A percentile compares a stretch with the other conserved stretches of the same genome.
These are phyloP conservation scores for Clathrus columnatus DNA, from an alignment of 768 basidiomycete genomes.

Conservation along the genomic window DNA sequence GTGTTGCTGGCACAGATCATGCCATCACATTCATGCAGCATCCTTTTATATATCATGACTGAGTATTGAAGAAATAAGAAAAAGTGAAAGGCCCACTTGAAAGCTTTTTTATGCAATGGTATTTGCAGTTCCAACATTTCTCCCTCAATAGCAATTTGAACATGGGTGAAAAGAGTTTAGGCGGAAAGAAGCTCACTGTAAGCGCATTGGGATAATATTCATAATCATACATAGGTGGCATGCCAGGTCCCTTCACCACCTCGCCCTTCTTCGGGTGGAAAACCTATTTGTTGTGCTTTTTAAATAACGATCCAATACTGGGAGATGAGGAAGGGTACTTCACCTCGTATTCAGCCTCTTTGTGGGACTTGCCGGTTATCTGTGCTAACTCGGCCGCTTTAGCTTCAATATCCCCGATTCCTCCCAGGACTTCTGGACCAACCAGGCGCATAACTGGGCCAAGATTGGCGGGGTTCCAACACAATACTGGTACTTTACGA, in stretches of 20 bases:
- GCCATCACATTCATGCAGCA: constrained; percentile 13
- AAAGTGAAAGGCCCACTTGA: neutral
- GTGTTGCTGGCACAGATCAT: constrained; percentile 11
- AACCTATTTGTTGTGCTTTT: neutral
- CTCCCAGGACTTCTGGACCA: neutral
- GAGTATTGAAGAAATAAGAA: neutral
- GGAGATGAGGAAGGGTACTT: neutral
- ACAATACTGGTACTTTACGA: neutral
- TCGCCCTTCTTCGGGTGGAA: neutral
- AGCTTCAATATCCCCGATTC: neutral
- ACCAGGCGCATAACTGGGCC: neutral
- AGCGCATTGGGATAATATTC: constrained; percentile 2
- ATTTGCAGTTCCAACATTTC: too few species aligned
- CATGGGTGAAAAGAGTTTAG: neutral
- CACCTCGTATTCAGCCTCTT: neutral
- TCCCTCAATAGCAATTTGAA: too few species aligned
- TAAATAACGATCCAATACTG: neutral
- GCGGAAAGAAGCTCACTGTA: neutral
- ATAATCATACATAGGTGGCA: constrained; percentile 10
- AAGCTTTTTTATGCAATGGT: too few species aligned
- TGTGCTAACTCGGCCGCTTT: neutral
- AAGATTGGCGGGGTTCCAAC: neutral
- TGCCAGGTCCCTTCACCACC: neutral
- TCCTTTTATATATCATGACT: neutral
- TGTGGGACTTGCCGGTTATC: neutral